A percentile compares a stretch with the other conserved stretches of the same genome.
These are phyloP conservation scores for Trichosporon asahii DNA, from an alignment of 1,284 basidiomycete species.

Conservation along the genomic window DNA sequence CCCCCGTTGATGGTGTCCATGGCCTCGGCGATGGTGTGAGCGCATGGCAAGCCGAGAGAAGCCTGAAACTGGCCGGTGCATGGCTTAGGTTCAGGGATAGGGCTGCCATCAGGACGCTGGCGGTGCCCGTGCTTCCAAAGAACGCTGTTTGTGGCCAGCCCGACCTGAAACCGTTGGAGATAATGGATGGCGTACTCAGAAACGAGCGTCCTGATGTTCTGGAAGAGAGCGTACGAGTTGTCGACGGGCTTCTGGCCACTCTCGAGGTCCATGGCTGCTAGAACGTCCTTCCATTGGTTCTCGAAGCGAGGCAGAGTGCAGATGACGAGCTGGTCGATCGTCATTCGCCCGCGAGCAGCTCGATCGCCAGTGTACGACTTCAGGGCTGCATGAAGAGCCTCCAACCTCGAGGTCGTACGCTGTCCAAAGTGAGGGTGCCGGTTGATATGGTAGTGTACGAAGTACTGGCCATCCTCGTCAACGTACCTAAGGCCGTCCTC, in stretches of 20 bases:
- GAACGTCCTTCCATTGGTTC: background rate
- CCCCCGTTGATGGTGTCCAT: background rate
- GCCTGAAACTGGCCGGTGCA: background rate
- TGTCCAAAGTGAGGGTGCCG: background rate
- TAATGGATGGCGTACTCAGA: too few relatives aligned
- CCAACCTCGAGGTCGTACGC: background rate
- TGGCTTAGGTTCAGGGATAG: background rate
- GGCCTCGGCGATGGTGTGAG: background rate
- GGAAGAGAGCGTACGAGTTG: too few relatives aligned
- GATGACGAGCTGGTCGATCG: background rate
- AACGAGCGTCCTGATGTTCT: too few relatives aligned
- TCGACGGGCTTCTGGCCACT: too few relatives aligned
- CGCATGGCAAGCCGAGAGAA: background rate
- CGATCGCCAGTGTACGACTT: background rate
- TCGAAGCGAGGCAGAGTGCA: background rate
- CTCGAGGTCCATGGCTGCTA: too few relatives aligned
- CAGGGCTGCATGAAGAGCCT: background rate
- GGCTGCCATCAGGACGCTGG: background rate
- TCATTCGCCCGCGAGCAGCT: background rate
- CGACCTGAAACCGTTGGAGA: too few relatives aligned
- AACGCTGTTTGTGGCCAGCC: background rate
- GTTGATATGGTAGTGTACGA: background rate
- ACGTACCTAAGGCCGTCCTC: background rate
- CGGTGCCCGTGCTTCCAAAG: background rate
- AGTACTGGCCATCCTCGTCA: background rate